Base-by-base conservation (phyloP, 805 yeast species). In the Starmerella bombi region DNA sequence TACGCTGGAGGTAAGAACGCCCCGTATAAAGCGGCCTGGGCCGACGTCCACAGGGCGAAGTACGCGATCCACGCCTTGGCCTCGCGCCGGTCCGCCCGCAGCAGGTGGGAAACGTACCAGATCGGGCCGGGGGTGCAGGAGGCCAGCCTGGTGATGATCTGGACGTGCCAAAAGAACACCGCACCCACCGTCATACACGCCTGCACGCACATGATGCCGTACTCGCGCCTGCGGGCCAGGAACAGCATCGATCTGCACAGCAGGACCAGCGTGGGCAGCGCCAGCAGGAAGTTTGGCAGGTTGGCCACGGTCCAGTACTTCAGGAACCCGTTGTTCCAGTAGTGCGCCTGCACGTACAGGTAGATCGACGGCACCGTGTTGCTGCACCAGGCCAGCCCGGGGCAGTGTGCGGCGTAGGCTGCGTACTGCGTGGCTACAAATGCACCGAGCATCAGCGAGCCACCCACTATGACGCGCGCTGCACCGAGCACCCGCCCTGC, bases 1-100 rank as follows among this genome's bases (percentile, higher is more conserved):
- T 57, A 84, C n/a, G 97, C 97, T 4, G 97, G 97, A 2, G 96
- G 97, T 32, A 86, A 64, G 55, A 82, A 86, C n/a, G 77, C 77
- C 6, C 79, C 82, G 61, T 74, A 86, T 37, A 86, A 61, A 1
- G 73, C 70, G 0, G 86, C 70, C 59, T 86, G 95, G 3, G 75
- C 51, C 5, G 76, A 56, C 18, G 63, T 65, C 93, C 94, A 86
- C 0, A 69, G 49, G 5, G 75, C 48, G 50, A 74, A 61, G 63
- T 73, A 80, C 6, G 60, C 50, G 1, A 72, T 55, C 56, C 70
- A 68, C 18, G 48, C 38, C 38, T 58, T 57, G 19, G 23, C 32
- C 4, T 16, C n/a, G 30, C 27, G 18, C 14, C 9, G n/a, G 32
- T 45, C 43, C 30, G 58, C 57, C 25, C 50, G 37, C 25, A 57